Evolutionary conservation across 1,284 basidiomycete species (phyloP).

Genomic region (Irpex lacteus): DNA sequence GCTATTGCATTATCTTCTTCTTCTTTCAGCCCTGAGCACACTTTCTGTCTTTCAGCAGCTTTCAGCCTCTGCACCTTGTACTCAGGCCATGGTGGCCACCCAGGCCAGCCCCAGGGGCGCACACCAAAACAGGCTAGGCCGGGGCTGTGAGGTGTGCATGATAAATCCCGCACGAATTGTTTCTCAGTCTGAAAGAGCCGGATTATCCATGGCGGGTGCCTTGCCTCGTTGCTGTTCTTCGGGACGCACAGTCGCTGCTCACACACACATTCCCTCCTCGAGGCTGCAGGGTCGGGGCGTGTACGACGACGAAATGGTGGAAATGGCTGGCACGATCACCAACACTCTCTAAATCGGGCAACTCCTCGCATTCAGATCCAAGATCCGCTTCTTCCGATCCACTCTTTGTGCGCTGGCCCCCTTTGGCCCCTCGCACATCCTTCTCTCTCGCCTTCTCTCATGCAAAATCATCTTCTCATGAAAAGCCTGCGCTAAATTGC

Average conservation of each 20-base stretch:
- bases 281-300: not conserved
- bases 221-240: not conserved
- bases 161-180: conserved; percentile 4
- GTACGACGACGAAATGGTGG: not conserved
- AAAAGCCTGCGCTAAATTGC: too few species aligned
- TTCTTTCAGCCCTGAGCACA: not conserved
- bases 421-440: not conserved
- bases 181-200: not conserved
- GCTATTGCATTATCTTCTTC: not conserved
- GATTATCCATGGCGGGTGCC: not conserved
- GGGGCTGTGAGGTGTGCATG: conserved; percentile 9
- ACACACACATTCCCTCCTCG: not conserved
- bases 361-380: conserved; percentile 18
- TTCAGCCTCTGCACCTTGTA: not conserved
- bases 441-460: not conserved
- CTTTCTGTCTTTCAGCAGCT: not conserved
- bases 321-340: not conserved
- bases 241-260: not conserved
- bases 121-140: not conserved
- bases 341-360: not conserved
- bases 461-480: too few species aligned
- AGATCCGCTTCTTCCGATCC: conserved; percentile 25
- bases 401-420: conserved; percentile 1
- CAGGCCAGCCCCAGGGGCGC: not conserved
- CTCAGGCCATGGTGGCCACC: not conserved